Conservation (phyloP, 805 yeast species). For the Lachancea sp. region DNA sequence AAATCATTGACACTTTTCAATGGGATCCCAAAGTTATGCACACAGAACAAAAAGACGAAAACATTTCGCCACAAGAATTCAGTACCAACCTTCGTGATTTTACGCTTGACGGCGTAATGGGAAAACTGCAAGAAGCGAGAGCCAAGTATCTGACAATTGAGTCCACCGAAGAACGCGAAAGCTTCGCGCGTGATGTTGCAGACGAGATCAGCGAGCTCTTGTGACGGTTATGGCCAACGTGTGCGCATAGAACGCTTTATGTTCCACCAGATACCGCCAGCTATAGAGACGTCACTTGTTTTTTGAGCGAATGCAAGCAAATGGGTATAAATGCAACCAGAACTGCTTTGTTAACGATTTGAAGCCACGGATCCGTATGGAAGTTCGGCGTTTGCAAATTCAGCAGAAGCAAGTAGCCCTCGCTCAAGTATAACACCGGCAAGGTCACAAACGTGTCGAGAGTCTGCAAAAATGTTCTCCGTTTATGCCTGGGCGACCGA, state of each 20-base stretch:
- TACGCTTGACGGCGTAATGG: constrained; percentile 10
- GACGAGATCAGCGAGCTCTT: constrained; percentile 14
- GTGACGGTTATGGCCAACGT: background rate
- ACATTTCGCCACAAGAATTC: background rate
- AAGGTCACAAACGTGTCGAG: constrained; percentile 16
- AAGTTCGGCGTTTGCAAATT: constrained; percentile 23
- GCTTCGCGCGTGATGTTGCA: constrained; percentile 20
- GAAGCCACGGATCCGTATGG: constrained; percentile 22
- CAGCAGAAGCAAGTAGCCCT: constrained; percentile 26
- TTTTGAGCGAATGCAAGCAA: constrained; percentile 20
- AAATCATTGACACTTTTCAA: constrained; percentile 43
- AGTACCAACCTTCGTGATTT: background rate
- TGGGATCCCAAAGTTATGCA: constrained; percentile 31
- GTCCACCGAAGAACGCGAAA: constrained; percentile 13
- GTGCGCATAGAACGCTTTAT: too few species aligned
- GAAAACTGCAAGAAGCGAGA: constrained; percentile 18
- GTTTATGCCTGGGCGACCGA: constrained; percentile 10
- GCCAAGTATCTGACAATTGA: constrained; percentile 11
- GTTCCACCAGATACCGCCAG: too few species aligned
- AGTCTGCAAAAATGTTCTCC: constrained; percentile 16
- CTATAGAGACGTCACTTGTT: constrained; percentile 9
- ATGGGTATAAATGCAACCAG: constrained; percentile 25
- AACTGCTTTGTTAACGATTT: constrained; percentile 20
- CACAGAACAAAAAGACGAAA: background rate
- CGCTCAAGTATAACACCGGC: constrained; percentile 28